Conservation (phyloP, 148 eudicot genomes). For the Nepenthes mirabilis region DNA sequence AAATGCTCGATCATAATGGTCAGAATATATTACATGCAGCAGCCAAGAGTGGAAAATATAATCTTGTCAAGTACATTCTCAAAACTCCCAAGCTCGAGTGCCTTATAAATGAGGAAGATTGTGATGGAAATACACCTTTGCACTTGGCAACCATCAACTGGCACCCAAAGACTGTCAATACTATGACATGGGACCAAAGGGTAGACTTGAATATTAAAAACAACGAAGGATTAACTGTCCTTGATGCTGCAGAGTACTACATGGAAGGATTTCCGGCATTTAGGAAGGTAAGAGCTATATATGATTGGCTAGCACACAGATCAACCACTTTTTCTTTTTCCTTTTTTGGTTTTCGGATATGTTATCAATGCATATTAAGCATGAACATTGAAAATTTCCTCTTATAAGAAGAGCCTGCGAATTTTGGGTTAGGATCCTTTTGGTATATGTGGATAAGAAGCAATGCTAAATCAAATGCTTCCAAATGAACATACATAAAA, state of each 20-base stretch:
- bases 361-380: not conserved
- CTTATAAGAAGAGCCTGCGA: too few species aligned
- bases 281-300: not conserved
- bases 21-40: constrained; percentile 11
- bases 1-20: not conserved
- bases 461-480: too few species aligned
- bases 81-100: constrained; percentile 1
- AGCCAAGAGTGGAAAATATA: constrained; percentile 11
- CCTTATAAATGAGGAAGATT: constrained; percentile 14
- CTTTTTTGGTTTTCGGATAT: too few species aligned
- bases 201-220: constrained; percentile 6
- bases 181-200: constrained; percentile 19
- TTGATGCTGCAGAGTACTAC: constrained; percentile 12
- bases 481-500: too few species aligned
- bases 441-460: too few species aligned
- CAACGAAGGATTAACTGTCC: constrained; percentile 14
- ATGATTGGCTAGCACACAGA: not conserved
- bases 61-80: constrained; percentile 11
- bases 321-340: not conserved
- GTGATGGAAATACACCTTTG: constrained; percentile 15
- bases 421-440: too few species aligned
- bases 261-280: constrained; percentile 5
- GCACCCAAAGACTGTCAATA: constrained; percentile 9
- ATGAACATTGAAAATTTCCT: not conserved
- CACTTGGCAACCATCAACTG: constrained; percentile 14